Conservation (phyloP, 257 asterid genomes). For the Striga asiatica region DNA sequence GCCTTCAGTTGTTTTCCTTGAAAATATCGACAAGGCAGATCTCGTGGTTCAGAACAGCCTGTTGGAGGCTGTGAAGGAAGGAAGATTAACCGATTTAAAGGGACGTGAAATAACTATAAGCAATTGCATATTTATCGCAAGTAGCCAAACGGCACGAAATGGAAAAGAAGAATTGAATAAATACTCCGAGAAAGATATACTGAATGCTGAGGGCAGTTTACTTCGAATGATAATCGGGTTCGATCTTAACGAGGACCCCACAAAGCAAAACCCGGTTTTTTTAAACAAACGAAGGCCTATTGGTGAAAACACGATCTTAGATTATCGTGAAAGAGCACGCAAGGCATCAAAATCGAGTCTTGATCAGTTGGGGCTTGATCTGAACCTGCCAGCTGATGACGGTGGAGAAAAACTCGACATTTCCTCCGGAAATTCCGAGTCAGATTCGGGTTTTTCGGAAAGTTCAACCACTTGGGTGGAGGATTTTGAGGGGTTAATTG, state of each 20-base stretch:
- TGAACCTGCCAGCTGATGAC: slow-evolving; percentile 62
- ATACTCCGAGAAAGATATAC: slow-evolving; percentile 44
- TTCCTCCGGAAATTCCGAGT: slow-evolving; percentile 20
- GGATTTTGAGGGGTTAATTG: slow-evolving; percentile 32
- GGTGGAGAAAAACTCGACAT: slow-evolving; percentile 30
- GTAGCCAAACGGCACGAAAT: not conserved
- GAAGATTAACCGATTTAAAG: slow-evolving; percentile 45
- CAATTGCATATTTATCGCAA: slow-evolving; percentile 47
- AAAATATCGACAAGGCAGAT: slow-evolving; percentile 68
- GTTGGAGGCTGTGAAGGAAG: slow-evolving; percentile 44
- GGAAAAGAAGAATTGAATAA: too few relatives aligned
- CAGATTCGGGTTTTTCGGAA: slow-evolving; percentile 26
- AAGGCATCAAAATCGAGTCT: slow-evolving; percentile 26
- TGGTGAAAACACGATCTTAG: slow-evolving; percentile 10
- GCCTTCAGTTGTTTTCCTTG: slow-evolving; percentile 62
- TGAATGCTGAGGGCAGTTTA: slow-evolving; percentile 24
- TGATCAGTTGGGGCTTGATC: slow-evolving; percentile 40
- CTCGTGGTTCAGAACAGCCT: slow-evolving; percentile 50
- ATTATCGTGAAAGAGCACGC: slow-evolving; percentile 27
- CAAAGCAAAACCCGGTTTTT: not conserved
- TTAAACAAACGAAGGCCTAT: slow-evolving; percentile 54
- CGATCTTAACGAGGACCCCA: slow-evolving; percentile 47
- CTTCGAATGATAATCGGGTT: slow-evolving; percentile 51
- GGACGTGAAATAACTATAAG: slow-evolving; percentile 54
- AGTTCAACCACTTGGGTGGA: slow-evolving; percentile 46